Evolutionary conservation across 306 rosid genomes (phyloP).

Genomic region (Cucurbita pepo): DNA sequence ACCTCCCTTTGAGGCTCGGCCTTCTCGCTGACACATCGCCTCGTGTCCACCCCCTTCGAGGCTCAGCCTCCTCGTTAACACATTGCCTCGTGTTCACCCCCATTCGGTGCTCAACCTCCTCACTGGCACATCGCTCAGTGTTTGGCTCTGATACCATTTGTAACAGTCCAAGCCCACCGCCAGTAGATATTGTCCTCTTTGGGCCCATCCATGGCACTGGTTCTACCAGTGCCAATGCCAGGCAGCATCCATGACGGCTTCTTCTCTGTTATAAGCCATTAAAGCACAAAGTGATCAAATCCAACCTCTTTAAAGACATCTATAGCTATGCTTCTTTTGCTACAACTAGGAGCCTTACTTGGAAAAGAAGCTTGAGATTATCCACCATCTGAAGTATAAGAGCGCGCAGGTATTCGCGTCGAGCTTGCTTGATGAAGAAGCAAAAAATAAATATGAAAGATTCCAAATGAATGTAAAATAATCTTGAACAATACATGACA

Average conservation of each 20-base stretch:
- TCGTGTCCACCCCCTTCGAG: no score
- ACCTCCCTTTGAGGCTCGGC: no score
- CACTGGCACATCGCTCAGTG: no score
- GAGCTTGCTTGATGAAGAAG: constrained; percentile 56
- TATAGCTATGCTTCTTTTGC: neutral
- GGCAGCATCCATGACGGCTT: constrained; percentile 66
- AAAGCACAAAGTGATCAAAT: constrained; percentile 35
- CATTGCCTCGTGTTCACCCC: no score
- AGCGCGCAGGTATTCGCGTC: constrained; percentile 29
- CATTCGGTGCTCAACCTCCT: no score
- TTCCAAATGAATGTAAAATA: constrained; percentile 25
- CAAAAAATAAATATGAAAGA: constrained; percentile 31
- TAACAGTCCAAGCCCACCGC: no score
- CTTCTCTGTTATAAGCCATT: constrained; percentile 75
- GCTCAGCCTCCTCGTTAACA: no score
- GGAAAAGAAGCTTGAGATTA: constrained; percentile 39
- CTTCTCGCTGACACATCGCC: no score
- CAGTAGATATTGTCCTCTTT: no score
- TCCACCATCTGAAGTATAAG: constrained; percentile 30
- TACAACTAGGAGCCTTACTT: constrained; percentile 18
- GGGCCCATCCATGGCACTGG: constrained; percentile 23
- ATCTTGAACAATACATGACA: constrained; percentile 13
- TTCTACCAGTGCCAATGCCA: constrained; percentile 18
- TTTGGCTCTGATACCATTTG: no score
- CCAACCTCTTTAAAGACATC: constrained; percentile 6